Percentiles rank a stretch among this genome's conserved stretches.
phyloP scores from a whole-genome alignment of 495 filamentous ascomycete species.

The Annulohypoxylon bovei region DNA sequence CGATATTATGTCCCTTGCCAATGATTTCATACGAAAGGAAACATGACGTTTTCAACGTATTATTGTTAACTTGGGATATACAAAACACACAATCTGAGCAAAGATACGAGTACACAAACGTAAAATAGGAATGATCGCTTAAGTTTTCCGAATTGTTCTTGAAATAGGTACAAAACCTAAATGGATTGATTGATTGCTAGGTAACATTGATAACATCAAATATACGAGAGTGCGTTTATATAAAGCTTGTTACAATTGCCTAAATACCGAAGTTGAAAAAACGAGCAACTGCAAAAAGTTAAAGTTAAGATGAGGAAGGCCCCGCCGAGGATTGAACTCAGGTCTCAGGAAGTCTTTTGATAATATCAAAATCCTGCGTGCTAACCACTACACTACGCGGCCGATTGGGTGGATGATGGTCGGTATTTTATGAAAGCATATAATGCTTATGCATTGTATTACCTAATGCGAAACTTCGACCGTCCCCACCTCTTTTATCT shows the following conservation, averaged over 20 bases:
- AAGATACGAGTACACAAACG: no score
- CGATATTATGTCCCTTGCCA: background rate
- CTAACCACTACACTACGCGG: constrained; percentile 46
- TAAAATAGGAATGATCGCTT: no score
- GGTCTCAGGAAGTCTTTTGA: constrained; percentile 38
- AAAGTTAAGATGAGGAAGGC: constrained; percentile 28
- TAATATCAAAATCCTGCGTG: constrained; percentile 42
- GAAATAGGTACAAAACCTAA: no score
- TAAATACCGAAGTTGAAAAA: background rate
- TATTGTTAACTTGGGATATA: no score
- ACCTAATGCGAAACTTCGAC: constrained; percentile 8
- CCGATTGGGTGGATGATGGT: constrained; percentile 13
- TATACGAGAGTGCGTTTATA: background rate
- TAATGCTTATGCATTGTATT: background rate
- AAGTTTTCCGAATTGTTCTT: no score
- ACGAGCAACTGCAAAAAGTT: background rate
- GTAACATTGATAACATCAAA: background rate
- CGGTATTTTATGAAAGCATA: background rate
- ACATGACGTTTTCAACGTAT: background rate
- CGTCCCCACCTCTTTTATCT: background rate
- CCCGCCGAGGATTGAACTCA: constrained; percentile 45
- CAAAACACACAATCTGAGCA: no score
- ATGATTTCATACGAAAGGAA: background rate
- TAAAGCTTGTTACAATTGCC: background rate
- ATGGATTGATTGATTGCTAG: background rate